Conservation (phyloP, 306 rosid species). For the Abrus pulchellus region DNA sequence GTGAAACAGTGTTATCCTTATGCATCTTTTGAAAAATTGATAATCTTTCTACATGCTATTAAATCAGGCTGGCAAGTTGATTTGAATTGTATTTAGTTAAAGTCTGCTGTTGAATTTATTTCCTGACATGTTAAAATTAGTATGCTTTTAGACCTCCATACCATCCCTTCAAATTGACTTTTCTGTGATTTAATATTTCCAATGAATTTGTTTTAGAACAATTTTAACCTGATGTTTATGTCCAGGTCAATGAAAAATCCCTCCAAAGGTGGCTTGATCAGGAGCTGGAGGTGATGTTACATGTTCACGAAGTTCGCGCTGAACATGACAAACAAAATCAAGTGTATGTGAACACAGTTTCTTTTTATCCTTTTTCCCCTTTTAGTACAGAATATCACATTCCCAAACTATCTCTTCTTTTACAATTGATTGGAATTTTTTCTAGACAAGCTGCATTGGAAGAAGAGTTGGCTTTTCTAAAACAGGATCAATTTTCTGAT, state of each 20-base stretch:
- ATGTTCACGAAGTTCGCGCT: slow-evolving; percentile 80
- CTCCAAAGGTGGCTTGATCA: slow-evolving; percentile 83
- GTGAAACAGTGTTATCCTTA: slow-evolving; percentile 32
- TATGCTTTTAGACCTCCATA: slow-evolving; percentile 11
- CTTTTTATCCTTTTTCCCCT: background rate
- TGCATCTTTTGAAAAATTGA: slow-evolving; percentile 35
- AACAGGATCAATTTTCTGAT: slow-evolving; percentile 66
- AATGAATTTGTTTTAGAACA: slow-evolving; percentile 7
- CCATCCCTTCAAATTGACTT: background rate
- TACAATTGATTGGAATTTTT: slow-evolving; percentile 44
- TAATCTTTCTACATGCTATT: slow-evolving; percentile 2
- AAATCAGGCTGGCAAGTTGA: slow-evolving; percentile 36
- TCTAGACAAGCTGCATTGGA: slow-evolving; percentile 71
- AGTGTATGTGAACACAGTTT: slow-evolving; percentile 61
- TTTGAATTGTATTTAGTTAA: slow-evolving; percentile 27
- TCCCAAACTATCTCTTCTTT: slow-evolving; percentile 20
- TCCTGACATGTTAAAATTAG: background rate
- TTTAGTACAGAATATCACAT: slow-evolving; percentile 10
- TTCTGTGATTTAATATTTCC: slow-evolving; percentile 5
- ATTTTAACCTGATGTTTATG: slow-evolving; percentile 41
- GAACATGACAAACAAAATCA: slow-evolving; percentile 75
- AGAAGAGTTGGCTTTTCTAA: slow-evolving; percentile 69
- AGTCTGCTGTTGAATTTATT: slow-evolving; percentile 33
- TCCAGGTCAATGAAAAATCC: slow-evolving; percentile 73
- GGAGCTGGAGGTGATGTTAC: slow-evolving; percentile 81